Evolutionary conservation across 495 filamentous ascomycete genomes (phyloP), one percentile per base, ranked within the genome.

Genomic region (Mytilinidion resinicola): DNA sequence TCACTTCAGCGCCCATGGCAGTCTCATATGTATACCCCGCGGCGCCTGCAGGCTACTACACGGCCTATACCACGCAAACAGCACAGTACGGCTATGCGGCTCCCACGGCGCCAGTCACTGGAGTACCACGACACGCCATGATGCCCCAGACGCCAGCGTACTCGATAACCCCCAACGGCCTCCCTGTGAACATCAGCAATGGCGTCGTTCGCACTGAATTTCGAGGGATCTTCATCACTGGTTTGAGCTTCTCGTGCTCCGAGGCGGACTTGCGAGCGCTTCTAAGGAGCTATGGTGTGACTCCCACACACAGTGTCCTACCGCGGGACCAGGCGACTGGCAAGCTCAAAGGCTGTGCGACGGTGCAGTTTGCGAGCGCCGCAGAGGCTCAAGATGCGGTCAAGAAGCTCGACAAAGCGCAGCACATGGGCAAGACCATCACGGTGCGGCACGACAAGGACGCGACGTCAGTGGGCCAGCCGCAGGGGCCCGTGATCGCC

Each of bases 151-250:
- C 35, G 19, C 50, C 61, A 33, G 50, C 39, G 9, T 71, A 71
- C 55, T 61, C 66, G 4, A 39, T 46, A 17, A 55, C 55, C 14
- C 10, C 48, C 3, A 56, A 34, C 21, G 69, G 69, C 4, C 39
- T 65, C n/a, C 64, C 67, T 3, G 63, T 71, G 21, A 73, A 69
- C 53, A 51, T 62, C 17, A 38, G 50, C 12, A 21, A 56, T n/a
- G 71, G 71, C 0, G 51, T 56, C 20, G 55, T 61, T 8, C 39
- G 56, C 4, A 70, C 66, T 5, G 69, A 73, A 51, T 52, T 59
- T 37, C 67, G 69, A 11, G 65, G 66, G 9, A 62, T 73, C 15
- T 72, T 72, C 60, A 67, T 73, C 50, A 59, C 54, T 17, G 52
- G 58, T 12, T 59, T 73, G 10, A 64, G 51, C 55, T 69, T 64